Evolutionary conservation across 2,329 filamentous ascomycete species (phyloP).

Genomic region (Acrocalymma vagum): DNA sequence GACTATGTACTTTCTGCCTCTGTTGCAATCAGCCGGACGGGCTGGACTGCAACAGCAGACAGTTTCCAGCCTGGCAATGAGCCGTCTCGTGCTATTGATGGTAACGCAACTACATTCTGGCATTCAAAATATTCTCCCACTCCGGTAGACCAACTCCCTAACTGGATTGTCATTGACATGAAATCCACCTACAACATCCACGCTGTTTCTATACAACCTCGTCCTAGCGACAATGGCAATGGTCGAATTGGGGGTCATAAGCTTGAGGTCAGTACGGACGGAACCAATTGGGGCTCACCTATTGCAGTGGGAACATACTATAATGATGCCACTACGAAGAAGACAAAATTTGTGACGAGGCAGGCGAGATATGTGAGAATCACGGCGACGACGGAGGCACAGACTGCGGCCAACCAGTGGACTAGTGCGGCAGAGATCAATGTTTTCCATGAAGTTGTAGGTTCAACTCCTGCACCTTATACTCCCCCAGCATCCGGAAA

Average conservation of each 20-base stretch:
- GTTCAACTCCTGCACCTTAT: slow-evolving; percentile 21
- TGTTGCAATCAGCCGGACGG: slow-evolving; percentile 26
- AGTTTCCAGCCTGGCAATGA: slow-evolving; percentile 30
- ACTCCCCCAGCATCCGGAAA: slow-evolving; percentile 25
- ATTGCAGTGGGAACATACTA: slow-evolving; percentile 37
- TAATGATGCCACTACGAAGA: slow-evolving; percentile 33
- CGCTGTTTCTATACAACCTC: slow-evolving; percentile 41
- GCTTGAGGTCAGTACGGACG: slow-evolving; percentile 41
- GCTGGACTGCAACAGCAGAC: slow-evolving; percentile 36
- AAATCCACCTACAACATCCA: slow-evolving; percentile 36
- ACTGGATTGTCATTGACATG: slow-evolving; percentile 45
- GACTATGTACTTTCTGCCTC: slow-evolving; percentile 15
- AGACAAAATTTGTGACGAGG: slow-evolving; percentile 28
- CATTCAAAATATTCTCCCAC: slow-evolving; percentile 37
- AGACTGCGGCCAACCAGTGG: slow-evolving; percentile 24
- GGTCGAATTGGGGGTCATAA: slow-evolving; percentile 47
- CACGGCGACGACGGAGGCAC: slow-evolving; percentile 33
- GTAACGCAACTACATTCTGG: slow-evolving; percentile 40
- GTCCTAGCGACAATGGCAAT: slow-evolving; percentile 42
- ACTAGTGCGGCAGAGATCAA: slow-evolving; percentile 35
- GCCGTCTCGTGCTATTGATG: slow-evolving; percentile 40
- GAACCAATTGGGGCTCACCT: slow-evolving; percentile 29
- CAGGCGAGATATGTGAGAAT: slow-evolving; percentile 32
- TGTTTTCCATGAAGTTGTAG: slow-evolving; percentile 26
- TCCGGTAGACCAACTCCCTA: slow-evolving; percentile 31